Evolutionary conservation across 306 rosid species (phyloP).

Genomic region (Corylus heterophylla): DNA sequence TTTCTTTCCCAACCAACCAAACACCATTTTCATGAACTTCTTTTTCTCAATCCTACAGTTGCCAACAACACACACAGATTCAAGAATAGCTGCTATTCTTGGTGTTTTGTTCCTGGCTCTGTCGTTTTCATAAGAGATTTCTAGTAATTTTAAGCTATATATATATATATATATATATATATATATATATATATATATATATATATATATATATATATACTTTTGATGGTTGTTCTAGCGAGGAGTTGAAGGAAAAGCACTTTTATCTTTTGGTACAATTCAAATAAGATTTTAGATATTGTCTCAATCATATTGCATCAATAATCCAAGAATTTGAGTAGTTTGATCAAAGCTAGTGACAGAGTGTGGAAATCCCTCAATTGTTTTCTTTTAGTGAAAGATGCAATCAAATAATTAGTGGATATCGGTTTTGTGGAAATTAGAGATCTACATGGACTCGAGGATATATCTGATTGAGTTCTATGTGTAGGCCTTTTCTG

Average conservation of each 20-base stretch:
- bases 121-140: constrained; percentile 20
- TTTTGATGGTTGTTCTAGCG: neutral
- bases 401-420: neutral
- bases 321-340: neutral
- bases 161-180: neutral
- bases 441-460: neutral
- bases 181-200: neutral
- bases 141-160: constrained; percentile 15
- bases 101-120: constrained; percentile 59
- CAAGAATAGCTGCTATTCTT: constrained; percentile 83
- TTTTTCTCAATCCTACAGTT: too few species aligned
- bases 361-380: neutral
- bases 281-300: neutral
- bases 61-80: too few species aligned
- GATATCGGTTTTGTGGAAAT: neutral
- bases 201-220: neutral
- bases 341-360: neutral
- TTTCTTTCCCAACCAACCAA: too few species aligned
- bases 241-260: neutral
- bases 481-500: neutral
- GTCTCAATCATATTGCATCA: neutral
- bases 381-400: neutral
- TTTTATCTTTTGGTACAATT: neutral
- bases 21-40: too few species aligned
- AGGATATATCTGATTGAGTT: neutral